Conservation (phyloP, 148 eudicot genomes). For the Chenopodium berlandieri region DNA sequence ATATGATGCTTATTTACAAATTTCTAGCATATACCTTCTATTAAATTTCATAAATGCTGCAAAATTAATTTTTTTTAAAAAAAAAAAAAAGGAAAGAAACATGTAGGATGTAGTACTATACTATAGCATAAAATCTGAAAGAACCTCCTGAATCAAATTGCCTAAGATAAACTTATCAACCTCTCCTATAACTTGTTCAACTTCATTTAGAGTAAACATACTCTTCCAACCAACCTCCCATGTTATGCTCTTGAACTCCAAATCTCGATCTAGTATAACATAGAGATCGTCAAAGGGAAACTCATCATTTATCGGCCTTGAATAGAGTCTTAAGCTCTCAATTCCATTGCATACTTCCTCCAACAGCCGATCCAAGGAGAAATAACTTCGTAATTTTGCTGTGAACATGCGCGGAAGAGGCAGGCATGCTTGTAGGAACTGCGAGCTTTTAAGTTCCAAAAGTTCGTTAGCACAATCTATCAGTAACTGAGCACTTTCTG, state of each 20-base stretch:
- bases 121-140: conserved; percentile 35
- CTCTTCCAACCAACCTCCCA: conserved; percentile 72
- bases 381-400: conserved; percentile 16
- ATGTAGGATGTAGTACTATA: conserved; percentile 8
- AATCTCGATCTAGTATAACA: conserved; percentile 44
- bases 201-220: conserved; percentile 39
- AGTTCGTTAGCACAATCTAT: conserved; percentile 66
- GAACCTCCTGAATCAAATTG: conserved; percentile 50
- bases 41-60: neutral
- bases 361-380: conserved; percentile 38
- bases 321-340: conserved; percentile 39
- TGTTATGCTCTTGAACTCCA: conserved; percentile 39
- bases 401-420: conserved; percentile 28
- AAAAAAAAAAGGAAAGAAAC: neutral
- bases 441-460: conserved; percentile 37
- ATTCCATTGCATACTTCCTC: conserved; percentile 50
- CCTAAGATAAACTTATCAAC: conserved; percentile 51
- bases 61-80: neutral
- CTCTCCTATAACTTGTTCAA: conserved; percentile 44
- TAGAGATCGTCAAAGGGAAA: conserved; percentile 35
- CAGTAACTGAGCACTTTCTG: conserved; percentile 31
- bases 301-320: conserved; percentile 16
- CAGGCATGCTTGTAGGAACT: conserved; percentile 4
- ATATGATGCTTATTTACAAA: conserved; percentile 24
- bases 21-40: neutral